Evolutionary conservation across 1,139 yeast genomes (phyloP).

Genomic region (Blastobotrys buckinghamii): DNA sequence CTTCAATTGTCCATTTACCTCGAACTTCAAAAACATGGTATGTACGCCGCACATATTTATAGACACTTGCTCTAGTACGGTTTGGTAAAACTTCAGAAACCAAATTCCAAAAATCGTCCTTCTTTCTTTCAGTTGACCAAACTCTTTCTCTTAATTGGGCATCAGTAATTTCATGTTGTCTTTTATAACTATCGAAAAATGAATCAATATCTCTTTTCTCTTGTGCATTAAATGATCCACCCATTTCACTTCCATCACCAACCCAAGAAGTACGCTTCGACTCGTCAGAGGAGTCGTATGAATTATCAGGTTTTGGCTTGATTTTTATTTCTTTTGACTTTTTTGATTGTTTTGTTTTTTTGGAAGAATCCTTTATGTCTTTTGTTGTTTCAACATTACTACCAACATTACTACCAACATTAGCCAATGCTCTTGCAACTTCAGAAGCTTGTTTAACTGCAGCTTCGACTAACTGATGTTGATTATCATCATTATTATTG

Average conservation of each 20-base stretch:
- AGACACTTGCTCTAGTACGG: conserved; percentile 80
- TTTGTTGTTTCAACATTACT: background rate
- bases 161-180: conserved; percentile 52
- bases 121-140: conserved; percentile 79
- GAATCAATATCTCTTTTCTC: conserved; percentile 69
- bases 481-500: conserved; percentile 6
- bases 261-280: conserved; percentile 20
- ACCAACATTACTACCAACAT: background rate
- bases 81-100: conserved; percentile 72
- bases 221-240: conserved; percentile 50
- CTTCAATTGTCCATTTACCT: conserved; percentile 83
- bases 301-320: background rate
- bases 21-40: conserved; percentile 82
- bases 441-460: conserved; percentile 28
- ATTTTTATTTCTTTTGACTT: background rate
- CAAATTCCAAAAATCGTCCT: conserved; percentile 86
- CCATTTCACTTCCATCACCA: conserved; percentile 30
- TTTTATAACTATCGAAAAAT: conserved; percentile 64
- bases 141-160: conserved; percentile 73
- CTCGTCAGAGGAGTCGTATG: background rate
- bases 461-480: conserved; percentile 21
- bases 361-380: background rate
- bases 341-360: background rate
- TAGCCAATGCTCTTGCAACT: conserved; percentile 21
- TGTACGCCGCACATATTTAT: conserved; percentile 85